Evolutionary conservation across 352 stramenopile species (phyloP), one percentile per base, ranked within the genome.

Genomic region (Phytophthora vignae): DNA sequence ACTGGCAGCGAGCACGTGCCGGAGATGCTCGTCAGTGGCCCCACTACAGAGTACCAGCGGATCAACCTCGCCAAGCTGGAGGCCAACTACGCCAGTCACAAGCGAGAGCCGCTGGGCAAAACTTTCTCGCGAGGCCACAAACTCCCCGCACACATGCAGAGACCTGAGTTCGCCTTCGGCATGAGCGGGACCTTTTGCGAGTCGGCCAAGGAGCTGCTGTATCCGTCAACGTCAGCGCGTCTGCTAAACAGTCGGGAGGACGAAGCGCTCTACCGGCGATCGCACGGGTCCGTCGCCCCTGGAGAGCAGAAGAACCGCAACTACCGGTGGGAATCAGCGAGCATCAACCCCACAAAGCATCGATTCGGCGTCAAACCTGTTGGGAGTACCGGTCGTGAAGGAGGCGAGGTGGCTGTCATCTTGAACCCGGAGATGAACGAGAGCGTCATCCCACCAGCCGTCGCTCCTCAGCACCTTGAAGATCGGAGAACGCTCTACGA

Each of bases 291-390:
- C 3, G 85, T 92, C 42, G 83, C 83, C 1, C 90, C 92, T 5
- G 92, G 92, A 0, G 88, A 97, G 59, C 93, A 98, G 69, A 93
- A 92, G 66, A 89, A 90, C 62, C 85, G 91, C 19, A 82, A 93
- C 64, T 97, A 98, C 70, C 67, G 83, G 52, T 97, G 91, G 91
- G 76, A 88, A 19, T 58, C 74, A 53, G 77, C 90, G 44, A 81
- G 83, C 44, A 83, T 94, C 56, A 78, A 98, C 49, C 76, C 92
- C 52, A 61, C 76, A 42, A 81, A 83, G 73, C 79, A 92, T 66
- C 80, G 91, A 36, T 96, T 96, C 58, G 90, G 90, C 3, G 74
- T 84, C 15, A 86, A 88, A 57, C 66, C 71, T 8, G 29, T 54
- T 49, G 59, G 54, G 21, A 36, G 27, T 25, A 80, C 74, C 27